Base-by-base conservation (phyloP, 352 stramenopile species). In the Phytopythium aichiense region DNA sequence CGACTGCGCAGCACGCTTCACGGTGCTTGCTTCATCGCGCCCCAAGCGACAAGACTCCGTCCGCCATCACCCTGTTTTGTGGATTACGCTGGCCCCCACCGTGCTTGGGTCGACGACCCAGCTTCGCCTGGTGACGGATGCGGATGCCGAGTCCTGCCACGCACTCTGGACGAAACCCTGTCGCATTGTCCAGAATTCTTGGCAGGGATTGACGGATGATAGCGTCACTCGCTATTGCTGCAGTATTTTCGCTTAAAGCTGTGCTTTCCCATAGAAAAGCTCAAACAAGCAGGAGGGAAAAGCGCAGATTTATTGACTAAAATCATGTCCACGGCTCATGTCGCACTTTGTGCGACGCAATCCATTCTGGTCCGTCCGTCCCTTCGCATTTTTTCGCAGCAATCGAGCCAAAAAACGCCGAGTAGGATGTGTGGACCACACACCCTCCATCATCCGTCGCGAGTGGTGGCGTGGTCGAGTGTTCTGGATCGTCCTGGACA, bases 341-440 rank as follows among this genome's bases (percentile, higher is more conserved):
- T 51, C 45, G 45, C 45, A 51, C 9, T 31, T 28, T 7, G 16
- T 49, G 42, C 20, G n/a, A 51, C 45, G 45, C 45, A 51, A 31
- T 51, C 45, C 40, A 4, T 25, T 49, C 38, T 43, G 38, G 38
- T 43, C n/a, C n/a, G n/a, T n/a, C 40, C 16, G 40, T 45, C 40
- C 42, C 20, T 49, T 51, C 45, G n/a, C 45, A 51, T 51, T 51
- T 31, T 49, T 51, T 50, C 40, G 43, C 43, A 50, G 22, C 7
- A 50, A 13, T 28, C 45, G 20, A 31, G n/a, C 11, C 22, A 31
- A 31, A 18, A 51, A 15, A 51, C 13, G 12, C 1, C 13, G 30
- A 30, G 25, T 2, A 28, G 45, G 45, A n/a, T n/a, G 45, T 51
- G 45, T 51, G 45, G 45, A 31, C 45, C 45, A 51, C 45, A 51